A percentile compares a stretch with the other conserved stretches of the same genome.
phyloP scores from a whole-genome alignment of 495 filamentous ascomycete species.

The Talaromyces wortmannii region DNA sequence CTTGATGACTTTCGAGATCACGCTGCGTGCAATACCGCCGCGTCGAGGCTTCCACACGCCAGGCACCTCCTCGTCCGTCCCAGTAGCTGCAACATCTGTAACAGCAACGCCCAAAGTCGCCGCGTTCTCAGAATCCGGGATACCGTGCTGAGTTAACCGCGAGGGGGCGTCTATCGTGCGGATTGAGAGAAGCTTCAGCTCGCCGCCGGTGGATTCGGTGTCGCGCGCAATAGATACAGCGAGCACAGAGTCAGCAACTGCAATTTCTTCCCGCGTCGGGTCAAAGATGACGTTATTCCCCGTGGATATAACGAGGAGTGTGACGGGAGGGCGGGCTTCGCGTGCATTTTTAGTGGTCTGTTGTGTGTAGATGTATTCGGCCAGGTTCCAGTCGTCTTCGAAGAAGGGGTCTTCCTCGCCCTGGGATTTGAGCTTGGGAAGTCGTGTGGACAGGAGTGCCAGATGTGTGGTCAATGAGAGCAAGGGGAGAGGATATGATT shows the following conservation, averaged over 20 bases:
- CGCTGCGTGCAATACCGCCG: conserved; percentile 64
- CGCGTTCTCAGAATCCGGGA: conserved; percentile 62
- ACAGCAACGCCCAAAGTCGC: conserved; percentile 44
- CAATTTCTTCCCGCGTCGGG: conserved; percentile 80
- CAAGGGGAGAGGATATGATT: conserved; percentile 87
- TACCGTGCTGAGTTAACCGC: conserved; percentile 61
- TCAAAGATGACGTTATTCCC: conserved; percentile 91
- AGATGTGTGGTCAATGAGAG: conserved; percentile 91
- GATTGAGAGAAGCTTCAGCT: conserved; percentile 51
- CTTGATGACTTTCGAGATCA: conserved; percentile 60
- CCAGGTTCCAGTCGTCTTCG: conserved; percentile 93
- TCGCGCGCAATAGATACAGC: conserved; percentile 62
- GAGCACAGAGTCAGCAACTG: conserved; percentile 81
- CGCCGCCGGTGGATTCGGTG: conserved; percentile 11
- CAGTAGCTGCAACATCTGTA: conserved; percentile 27
- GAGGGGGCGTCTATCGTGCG: conserved; percentile 65
- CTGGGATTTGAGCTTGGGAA: conserved; percentile 77
- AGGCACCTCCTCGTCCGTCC: conserved; percentile 49
- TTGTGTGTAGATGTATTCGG: conserved; percentile 66
- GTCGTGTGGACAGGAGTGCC: conserved; percentile 80
- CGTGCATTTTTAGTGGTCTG: neutral
- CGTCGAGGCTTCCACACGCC: conserved; percentile 75
- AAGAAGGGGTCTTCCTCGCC: conserved; percentile 94
- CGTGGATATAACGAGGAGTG: conserved; percentile 80
- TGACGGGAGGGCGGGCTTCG: conserved; percentile 65